A percentile compares a stretch with the other conserved stretches of the same genome.
These are phyloP conservation scores for Suhomyces canberraensis DNA, from an alignment of 805 yeast species.

Conservation along the genomic window DNA sequence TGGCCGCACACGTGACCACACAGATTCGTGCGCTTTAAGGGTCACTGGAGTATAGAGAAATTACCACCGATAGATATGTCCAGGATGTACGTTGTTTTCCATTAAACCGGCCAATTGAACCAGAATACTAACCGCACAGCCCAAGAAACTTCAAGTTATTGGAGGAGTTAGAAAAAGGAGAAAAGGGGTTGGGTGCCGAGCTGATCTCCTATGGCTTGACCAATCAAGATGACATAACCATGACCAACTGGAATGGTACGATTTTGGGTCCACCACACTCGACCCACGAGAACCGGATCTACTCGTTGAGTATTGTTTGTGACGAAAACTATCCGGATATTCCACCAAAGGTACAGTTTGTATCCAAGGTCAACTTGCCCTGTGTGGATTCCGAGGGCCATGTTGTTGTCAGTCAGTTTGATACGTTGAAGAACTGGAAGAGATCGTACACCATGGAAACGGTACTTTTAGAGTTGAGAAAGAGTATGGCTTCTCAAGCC, in stretches of 20 bases:
- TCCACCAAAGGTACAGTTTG: conserved; percentile 81
- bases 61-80: conserved; percentile 30
- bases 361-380: conserved; percentile 84
- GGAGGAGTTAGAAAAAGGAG: conserved; percentile 97
- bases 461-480: conserved; percentile 82
- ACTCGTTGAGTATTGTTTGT: conserved; percentile 76
- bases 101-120: too few species aligned
- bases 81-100: conserved; percentile 49
- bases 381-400: conserved; percentile 75
- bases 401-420: conserved; percentile 46
- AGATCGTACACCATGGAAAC: conserved; percentile 91
- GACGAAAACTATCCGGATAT: conserved; percentile 82
- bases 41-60: neutral
- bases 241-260: conserved; percentile 98
- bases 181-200: conserved; percentile 95
- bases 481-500: conserved; percentile 73
- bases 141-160: conserved; percentile 93
- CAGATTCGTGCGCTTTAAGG: neutral
- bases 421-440: conserved; percentile 79
- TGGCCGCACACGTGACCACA: neutral
- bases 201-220: conserved; percentile 93
- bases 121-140: conserved; percentile 33
- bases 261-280: conserved; percentile 94
- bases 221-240: conserved; percentile 84
- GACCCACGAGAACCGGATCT: conserved; percentile 89